Evolutionary conservation across 768 basidiomycete genomes (phyloP).

Genomic region (Russula vinacea): DNA sequence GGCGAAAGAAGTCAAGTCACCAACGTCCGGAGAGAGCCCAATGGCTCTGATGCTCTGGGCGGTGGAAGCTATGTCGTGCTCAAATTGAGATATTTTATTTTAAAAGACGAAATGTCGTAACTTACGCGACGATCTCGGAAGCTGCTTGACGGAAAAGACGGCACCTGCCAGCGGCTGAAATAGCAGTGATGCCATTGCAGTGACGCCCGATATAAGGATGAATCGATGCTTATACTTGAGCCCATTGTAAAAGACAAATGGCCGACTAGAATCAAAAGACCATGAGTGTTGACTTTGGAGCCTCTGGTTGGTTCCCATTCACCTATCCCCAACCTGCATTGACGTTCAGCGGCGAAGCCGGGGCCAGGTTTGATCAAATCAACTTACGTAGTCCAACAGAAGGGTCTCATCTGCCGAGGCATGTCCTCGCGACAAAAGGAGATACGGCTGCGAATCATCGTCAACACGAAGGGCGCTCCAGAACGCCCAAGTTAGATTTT

Average conservation of each 20-base stretch:
- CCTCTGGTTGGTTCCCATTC: not conserved
- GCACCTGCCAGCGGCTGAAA: slow-evolving; percentile 58
- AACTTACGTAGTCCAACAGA: slow-evolving; percentile 62
- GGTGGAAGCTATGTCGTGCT: slow-evolving; percentile 7
- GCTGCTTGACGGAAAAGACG: slow-evolving; percentile 35
- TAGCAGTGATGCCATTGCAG: slow-evolving; percentile 44
- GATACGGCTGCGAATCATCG: slow-evolving; percentile 50
- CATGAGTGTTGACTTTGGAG: not conserved
- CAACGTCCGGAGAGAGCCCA: slow-evolving; percentile 21
- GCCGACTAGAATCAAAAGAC: slow-evolving; percentile 7
- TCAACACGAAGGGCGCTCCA: slow-evolving; percentile 1
- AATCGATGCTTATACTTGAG: slow-evolving; percentile 53
- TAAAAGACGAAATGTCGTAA: not conserved
- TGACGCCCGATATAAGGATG: slow-evolving; percentile 51
- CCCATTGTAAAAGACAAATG: slow-evolving; percentile 36
- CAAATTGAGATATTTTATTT: not conserved
- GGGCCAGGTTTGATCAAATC: not conserved
- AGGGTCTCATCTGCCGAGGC: slow-evolving; percentile 56
- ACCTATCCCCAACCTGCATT: slow-evolving; percentile 20
- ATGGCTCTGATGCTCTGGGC: slow-evolving; percentile 20
- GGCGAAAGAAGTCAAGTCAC: slow-evolving; percentile 19
- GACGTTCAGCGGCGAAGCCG: not conserved
- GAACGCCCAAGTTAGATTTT: not conserved
- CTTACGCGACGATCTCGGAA: slow-evolving; percentile 36
- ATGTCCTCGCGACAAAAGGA: slow-evolving; percentile 51